A percentile compares a stretch with the other conserved stretches of the same genome.
These are phyloP conservation scores for Syncephalis fuscata DNA, from an alignment of 371 early-diverging fungal species.

Conservation along the genomic window DNA sequence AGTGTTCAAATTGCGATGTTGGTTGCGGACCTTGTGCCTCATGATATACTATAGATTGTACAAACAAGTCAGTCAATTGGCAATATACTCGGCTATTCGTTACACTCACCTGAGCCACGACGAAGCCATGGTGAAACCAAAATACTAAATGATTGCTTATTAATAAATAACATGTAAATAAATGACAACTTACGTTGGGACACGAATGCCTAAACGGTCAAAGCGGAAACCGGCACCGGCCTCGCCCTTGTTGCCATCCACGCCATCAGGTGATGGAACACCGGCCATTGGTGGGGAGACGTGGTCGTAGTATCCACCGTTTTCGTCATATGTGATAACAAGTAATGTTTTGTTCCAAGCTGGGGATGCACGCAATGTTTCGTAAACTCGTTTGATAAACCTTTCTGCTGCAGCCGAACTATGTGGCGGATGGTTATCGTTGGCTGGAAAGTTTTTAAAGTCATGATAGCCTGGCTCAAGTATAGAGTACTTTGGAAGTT, in stretches of 20 bases:
- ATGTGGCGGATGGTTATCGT: slow-evolving; percentile 13
- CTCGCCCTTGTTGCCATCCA: slow-evolving; percentile 1
- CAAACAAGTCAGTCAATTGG: background rate
- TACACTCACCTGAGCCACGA: slow-evolving; percentile 11
- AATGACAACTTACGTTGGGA: slow-evolving; percentile 13
- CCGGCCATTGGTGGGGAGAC: slow-evolving; percentile 2
- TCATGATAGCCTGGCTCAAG: slow-evolving; percentile 15
- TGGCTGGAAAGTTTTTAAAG: slow-evolving; percentile 3
- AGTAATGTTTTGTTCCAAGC: slow-evolving; percentile 17
- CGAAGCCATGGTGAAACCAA: slow-evolving; percentile 23
- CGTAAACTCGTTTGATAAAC: slow-evolving; percentile 14
- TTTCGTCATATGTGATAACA: slow-evolving; percentile 15
- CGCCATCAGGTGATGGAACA: slow-evolving; percentile 15
- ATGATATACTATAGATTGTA: slow-evolving; percentile 8
- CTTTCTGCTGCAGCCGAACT: slow-evolving; percentile 11
- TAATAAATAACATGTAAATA: too few relatives aligned
- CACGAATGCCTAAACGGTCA: slow-evolving; percentile 22
- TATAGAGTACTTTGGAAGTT: slow-evolving; percentile 10
- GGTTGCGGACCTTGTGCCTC: slow-evolving; percentile 9
- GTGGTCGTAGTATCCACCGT: slow-evolving; percentile 3
- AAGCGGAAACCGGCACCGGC: slow-evolving; percentile 10
- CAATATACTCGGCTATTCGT: background rate
- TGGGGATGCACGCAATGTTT: slow-evolving; percentile 13
- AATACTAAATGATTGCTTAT: slow-evolving; percentile 2
- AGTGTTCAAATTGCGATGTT: slow-evolving; percentile 20